These are phyloP conservation scores for Malassezia furfur DNA, from an alignment of 1,284 basidiomycete species.

Conservation along the genomic window DNA sequence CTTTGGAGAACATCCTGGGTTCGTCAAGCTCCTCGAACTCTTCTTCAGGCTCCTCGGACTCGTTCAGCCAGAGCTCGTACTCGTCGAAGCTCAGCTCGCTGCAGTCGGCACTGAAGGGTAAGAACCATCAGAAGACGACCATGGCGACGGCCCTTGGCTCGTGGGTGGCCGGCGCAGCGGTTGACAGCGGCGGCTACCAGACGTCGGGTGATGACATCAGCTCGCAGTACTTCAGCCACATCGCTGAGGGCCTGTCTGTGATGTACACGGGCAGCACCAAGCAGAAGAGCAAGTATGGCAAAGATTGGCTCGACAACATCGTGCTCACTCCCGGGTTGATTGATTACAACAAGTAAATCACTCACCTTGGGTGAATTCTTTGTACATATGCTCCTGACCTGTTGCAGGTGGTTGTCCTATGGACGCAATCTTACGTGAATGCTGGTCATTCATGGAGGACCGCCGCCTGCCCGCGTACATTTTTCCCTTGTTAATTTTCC, in stretches of 20 bases:
- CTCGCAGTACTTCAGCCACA: slow-evolving; percentile 31
- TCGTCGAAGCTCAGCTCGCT: slow-evolving; percentile 4
- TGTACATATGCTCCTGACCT: not conserved
- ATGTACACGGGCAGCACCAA: slow-evolving; percentile 22
- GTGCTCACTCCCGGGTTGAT: slow-evolving; percentile 33
- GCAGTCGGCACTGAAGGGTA: slow-evolving; percentile 6
- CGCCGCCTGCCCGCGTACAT: not conserved
- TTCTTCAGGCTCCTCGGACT: not conserved
- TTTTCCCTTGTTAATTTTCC: not conserved
- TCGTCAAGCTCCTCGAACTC: not conserved
- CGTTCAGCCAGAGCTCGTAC: slow-evolving; percentile 6
- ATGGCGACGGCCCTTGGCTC: slow-evolving; percentile 32
- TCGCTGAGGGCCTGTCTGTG: slow-evolving; percentile 26
- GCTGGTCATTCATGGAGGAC: not conserved
- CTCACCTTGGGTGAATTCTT: not conserved
- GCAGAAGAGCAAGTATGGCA: slow-evolving; percentile 15
- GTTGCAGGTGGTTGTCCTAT: not conserved
- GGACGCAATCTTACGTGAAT: not conserved
- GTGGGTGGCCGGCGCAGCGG: slow-evolving; percentile 42
- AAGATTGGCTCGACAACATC: slow-evolving; percentile 27
- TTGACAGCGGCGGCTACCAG: slow-evolving; percentile 29
- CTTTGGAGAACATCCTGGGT: slow-evolving; percentile 1
- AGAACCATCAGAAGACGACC: slow-evolving; percentile 10
- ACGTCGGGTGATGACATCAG: slow-evolving; percentile 35
- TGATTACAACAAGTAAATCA: slow-evolving; percentile 21